These are phyloP conservation scores for Abortiporus biennis DNA, from an alignment of 1,284 basidiomycete species.

Conservation along the genomic window DNA sequence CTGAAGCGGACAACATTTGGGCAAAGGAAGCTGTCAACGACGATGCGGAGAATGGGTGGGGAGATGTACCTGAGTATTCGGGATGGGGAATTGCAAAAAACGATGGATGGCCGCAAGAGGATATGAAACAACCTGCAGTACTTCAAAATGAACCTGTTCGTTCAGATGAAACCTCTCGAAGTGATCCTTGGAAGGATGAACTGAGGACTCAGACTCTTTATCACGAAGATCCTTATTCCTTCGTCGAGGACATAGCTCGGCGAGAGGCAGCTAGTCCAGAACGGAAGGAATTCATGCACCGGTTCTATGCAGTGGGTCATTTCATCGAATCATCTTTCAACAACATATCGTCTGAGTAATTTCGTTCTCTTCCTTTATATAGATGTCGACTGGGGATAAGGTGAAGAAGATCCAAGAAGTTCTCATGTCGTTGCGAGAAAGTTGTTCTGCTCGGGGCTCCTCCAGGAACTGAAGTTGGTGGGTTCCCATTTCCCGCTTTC, in stretches of 20 bases:
- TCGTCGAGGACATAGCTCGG: slow-evolving; percentile 44
- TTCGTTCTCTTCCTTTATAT: slow-evolving; percentile 3
- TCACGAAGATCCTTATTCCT: slow-evolving; percentile 21
- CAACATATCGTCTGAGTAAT: neutral
- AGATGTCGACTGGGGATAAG: slow-evolving; percentile 53
- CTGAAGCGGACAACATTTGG: neutral
- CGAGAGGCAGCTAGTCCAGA: slow-evolving; percentile 32
- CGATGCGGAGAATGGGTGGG: slow-evolving; percentile 2
- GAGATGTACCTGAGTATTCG: neutral
- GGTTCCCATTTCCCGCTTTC: too few species aligned
- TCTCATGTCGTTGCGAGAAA: slow-evolving; percentile 23
- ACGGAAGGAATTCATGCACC: slow-evolving; percentile 38
- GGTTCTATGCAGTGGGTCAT: slow-evolving; percentile 42
- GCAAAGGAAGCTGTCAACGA: neutral
- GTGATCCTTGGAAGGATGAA: neutral
- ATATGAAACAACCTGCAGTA: too few species aligned
- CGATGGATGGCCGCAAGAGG: neutral
- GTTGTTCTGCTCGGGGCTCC: too few species aligned
- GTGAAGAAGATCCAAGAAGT: slow-evolving; percentile 35
- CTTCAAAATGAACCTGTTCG: too few species aligned
- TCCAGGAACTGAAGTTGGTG: too few species aligned
- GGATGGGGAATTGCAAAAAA: neutral
- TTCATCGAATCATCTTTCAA: neutral
- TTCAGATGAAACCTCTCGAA: neutral
- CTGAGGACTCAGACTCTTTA: neutral